Evolutionary conservation across 2,329 filamentous ascomycete species (phyloP).

Genomic region (Cordyceps javanica): DNA sequence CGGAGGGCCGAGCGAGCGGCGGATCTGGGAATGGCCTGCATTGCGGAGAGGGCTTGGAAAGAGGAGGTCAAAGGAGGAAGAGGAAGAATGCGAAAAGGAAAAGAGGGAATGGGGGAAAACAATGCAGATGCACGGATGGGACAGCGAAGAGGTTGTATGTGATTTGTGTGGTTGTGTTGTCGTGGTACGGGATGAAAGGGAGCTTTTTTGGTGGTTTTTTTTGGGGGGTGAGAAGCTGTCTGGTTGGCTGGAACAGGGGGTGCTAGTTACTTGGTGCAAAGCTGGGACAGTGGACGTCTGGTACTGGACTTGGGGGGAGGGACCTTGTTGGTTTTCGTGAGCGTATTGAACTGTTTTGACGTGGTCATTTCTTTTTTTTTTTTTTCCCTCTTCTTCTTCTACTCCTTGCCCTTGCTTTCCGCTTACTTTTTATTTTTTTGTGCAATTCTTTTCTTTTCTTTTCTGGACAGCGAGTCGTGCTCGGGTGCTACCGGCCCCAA

Average conservation of each 20-base stretch:
- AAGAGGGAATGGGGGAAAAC: slow-evolving; percentile 12
- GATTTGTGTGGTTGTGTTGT: background rate
- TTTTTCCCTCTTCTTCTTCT: no score
- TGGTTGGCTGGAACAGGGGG: background rate
- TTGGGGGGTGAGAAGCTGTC: background rate
- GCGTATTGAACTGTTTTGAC: background rate
- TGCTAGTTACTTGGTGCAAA: background rate
- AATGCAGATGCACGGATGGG: background rate
- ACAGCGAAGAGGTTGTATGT: background rate
- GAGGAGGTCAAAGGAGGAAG: background rate
- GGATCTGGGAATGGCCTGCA: slow-evolving; percentile 78
- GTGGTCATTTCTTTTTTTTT: no score
- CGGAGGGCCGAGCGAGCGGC: slow-evolving; percentile 61
- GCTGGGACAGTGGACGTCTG: background rate
- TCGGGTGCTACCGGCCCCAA: slow-evolving; percentile 12
- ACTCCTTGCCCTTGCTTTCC: no score
- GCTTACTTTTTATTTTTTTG: no score
- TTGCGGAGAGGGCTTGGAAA: slow-evolving; percentile 37
- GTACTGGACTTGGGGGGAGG: background rate
- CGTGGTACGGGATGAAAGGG: slow-evolving; percentile 10
- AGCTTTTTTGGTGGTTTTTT: slow-evolving; percentile 11
- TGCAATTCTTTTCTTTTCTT: no score
- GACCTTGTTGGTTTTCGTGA: background rate
- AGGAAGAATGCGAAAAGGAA: slow-evolving; percentile 2
- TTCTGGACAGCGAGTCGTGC: slow-evolving; percentile 4